Conservation (phyloP, 441 rosid genomes). For the Manihot esculenta region DNA sequence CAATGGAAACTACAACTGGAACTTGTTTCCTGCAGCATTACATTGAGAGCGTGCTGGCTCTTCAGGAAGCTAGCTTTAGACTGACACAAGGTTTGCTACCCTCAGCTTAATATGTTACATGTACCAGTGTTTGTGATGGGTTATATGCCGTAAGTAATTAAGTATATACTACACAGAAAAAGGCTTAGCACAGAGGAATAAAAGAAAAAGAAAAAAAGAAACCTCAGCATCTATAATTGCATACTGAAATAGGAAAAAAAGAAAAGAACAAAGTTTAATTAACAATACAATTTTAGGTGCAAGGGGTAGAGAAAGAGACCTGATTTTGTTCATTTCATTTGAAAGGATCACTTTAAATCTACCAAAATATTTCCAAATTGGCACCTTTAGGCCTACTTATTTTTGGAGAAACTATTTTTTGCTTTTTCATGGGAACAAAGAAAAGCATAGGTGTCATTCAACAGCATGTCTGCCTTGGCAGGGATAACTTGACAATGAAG, state of each 20-base stretch:
- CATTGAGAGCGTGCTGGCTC: constrained; percentile 81
- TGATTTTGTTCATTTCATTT: neutral
- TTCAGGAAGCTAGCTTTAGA: constrained; percentile 74
- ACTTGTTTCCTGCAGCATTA: constrained; percentile 82
- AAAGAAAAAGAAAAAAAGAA: too few relatives aligned
- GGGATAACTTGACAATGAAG: neutral
- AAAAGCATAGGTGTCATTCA: neutral
- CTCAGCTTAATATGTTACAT: constrained; percentile 2
- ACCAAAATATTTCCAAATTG: neutral
- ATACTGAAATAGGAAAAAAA: neutral
- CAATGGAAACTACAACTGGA: constrained; percentile 84
- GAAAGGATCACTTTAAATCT: neutral
- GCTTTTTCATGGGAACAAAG: neutral
- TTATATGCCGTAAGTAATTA: neutral
- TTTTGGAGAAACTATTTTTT: neutral
- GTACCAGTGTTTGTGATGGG: neutral
- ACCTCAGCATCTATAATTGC: neutral
- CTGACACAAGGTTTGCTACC: constrained; percentile 59
- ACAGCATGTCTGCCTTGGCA: neutral
- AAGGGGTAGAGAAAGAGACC: neutral
- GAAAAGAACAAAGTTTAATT: neutral
- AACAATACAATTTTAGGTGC: neutral
- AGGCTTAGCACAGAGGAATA: neutral
- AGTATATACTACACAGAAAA: too few relatives aligned
- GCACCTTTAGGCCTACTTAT: neutral